Base-by-base conservation (phyloP, 805 yeast species). In the Dipodascopsis uninucleata region DNA sequence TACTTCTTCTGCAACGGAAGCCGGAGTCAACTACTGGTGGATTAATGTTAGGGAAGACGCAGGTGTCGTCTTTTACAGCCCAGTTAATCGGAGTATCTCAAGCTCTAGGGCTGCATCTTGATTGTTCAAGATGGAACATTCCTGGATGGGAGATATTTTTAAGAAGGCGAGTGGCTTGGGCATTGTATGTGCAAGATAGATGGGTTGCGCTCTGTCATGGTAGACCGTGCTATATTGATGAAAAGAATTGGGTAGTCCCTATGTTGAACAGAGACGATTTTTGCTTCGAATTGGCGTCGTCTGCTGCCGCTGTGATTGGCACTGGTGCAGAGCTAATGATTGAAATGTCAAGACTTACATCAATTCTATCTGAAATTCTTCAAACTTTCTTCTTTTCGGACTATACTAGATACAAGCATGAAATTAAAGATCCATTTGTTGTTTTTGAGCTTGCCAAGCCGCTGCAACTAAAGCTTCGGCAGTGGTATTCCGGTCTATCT, bases 81-180 rank as follows among this genome's bases (percentile, higher is more conserved):
- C 56, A 56, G 31, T 45, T 57, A 10, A 58, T 58, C 3, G 56
- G 60, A 1, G 58, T 54, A 8, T 53, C 58, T 10, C 58, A 52
- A 33, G 55, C 55, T 1, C 40, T 58, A 2, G 61, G 61, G 2
- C 37, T 58, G 24, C 58, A 58, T 28, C 41, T 58, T 12, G 60
- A 58, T 32, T 58, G 61, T 38, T 29, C 46, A 28, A 39, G 52
- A n/a, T 58, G 61, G 61, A 41, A 45, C 6, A 58, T 58, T 33
- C 61, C 61, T 16, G 52, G 58, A n/a, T 58, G 61, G 61, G 61
- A 58, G 32, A 49, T 56, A 17, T 54, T 58, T 3, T 54, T 56
- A 7, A 50, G 61, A 12, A 34, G 59, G 10, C 47, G 56, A n/a
- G 55, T 56, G n/a, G 59, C 58, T 6, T 58, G 61, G 61, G 61